These are phyloP conservation scores for Annulohypoxylon truncatum DNA, from an alignment of 2,329 filamentous ascomycete species.

Conservation along the genomic window DNA sequence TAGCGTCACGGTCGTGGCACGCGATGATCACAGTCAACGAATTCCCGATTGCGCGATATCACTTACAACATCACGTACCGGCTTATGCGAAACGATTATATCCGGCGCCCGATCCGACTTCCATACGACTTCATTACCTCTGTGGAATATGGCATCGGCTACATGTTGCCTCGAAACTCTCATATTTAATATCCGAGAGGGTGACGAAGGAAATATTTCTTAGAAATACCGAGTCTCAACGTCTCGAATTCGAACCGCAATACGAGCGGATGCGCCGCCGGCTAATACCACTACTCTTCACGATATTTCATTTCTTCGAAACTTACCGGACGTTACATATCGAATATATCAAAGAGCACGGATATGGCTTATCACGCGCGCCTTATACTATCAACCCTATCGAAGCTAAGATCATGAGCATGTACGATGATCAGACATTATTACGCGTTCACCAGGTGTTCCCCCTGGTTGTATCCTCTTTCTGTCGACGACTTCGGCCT, in stretches of 20 bases:
- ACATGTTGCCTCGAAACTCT: constrained; percentile 72
- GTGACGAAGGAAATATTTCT: constrained; percentile 74
- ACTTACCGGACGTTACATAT: constrained; percentile 70
- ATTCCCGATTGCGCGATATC: constrained; percentile 69
- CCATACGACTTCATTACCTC: constrained; percentile 69
- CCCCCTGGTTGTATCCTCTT: constrained; percentile 72
- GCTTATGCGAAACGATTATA: constrained; percentile 71
- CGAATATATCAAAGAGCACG: constrained; percentile 65
- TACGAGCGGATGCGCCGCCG: constrained; percentile 72
- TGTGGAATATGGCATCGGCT: constrained; percentile 74
- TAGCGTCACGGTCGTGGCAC: constrained; percentile 70
- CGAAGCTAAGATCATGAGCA: constrained; percentile 69
- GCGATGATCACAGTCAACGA: constrained; percentile 70
- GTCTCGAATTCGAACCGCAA: constrained; percentile 69
- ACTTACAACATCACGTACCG: constrained; percentile 69
- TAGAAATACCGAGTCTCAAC: constrained; percentile 65
- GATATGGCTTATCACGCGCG: constrained; percentile 62
- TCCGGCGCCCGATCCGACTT: constrained; percentile 60
- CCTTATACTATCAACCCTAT: constrained; percentile 73
- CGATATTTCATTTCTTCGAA: constrained; percentile 76
- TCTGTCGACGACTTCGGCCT: constrained; percentile 70
- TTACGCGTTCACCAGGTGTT: constrained; percentile 73
- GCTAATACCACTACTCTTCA: constrained; percentile 72
- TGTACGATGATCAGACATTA: constrained; percentile 73
- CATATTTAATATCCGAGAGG: constrained; percentile 71